phyloP scores from a whole-genome alignment of 257 asterid genomes.

The Salvia rosmarinus region DNA sequence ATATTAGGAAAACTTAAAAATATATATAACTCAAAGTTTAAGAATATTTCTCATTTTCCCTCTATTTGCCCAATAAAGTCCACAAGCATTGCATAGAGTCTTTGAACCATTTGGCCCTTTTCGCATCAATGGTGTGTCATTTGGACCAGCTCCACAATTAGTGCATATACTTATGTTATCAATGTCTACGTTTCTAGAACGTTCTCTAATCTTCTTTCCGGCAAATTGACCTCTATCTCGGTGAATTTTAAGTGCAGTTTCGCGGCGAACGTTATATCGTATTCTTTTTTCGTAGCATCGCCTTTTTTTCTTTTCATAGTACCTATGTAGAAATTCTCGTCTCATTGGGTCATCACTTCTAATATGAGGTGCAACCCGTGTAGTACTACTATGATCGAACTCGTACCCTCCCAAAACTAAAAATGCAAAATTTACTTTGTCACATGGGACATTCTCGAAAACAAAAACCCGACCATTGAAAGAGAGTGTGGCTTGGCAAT shows the following conservation, averaged over 20 bases:
- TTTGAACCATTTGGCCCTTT: constrained; percentile 32
- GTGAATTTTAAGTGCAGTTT: constrained; percentile 27
- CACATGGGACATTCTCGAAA: constrained; percentile 31
- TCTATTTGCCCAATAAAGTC: constrained; percentile 32
- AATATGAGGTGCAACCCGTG: neutral
- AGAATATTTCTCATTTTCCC: constrained; percentile 10
- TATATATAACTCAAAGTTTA: neutral
- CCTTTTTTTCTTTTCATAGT: constrained; percentile 20
- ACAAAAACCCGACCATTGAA: neutral
- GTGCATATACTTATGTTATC: neutral
- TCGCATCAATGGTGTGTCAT: constrained; percentile 39
- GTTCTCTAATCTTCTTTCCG: neutral
- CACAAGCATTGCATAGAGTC: constrained; percentile 46
- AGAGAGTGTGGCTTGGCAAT: constrained; percentile 28
- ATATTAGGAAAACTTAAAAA: neutral
- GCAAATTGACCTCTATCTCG: constrained; percentile 35
- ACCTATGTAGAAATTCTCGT: constrained; percentile 22
- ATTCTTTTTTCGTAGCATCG: constrained; percentile 37
- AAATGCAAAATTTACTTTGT: constrained; percentile 25
- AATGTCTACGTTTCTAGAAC: neutral
- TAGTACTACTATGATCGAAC: neutral
- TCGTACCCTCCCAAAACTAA: constrained; percentile 41
- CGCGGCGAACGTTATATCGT: constrained; percentile 22
- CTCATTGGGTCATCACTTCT: constrained; percentile 23
- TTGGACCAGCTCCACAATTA: constrained; percentile 34